Evolutionary conservation across 2,329 filamentous ascomycete genomes (phyloP).

Genomic region (Dothideomycetes sp.): DNA sequence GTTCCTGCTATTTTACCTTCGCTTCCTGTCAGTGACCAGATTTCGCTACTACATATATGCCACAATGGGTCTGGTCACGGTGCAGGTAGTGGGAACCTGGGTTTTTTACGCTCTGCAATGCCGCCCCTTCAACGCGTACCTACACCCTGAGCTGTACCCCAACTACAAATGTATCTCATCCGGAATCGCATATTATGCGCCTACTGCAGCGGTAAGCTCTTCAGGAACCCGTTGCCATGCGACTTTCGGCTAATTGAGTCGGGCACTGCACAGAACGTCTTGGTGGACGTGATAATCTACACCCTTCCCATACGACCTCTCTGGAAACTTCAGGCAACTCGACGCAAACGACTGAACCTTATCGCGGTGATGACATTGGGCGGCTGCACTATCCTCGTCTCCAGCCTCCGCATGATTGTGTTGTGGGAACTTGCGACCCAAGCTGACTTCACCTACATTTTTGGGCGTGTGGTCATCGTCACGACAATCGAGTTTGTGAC

Average conservation of each 20-base stretch:
- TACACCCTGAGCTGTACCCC: neutral
- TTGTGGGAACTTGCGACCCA: neutral
- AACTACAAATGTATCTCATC: neutral
- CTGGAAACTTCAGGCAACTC: too few species aligned
- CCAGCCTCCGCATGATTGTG: neutral
- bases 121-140: neutral
- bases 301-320: neutral
- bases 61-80: neutral
- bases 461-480: neutral
- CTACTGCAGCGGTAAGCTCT: neutral
- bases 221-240: neutral
- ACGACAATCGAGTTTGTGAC: neutral
- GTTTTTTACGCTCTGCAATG: neutral
- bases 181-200: neutral
- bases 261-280: neutral
- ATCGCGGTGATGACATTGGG: neutral
- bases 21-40: neutral
- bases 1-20: neutral
- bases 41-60: neutral
- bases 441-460: neutral
- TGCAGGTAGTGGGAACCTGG: neutral
- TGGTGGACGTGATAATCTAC: neutral
- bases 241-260: neutral
- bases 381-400: neutral
- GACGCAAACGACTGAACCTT: neutral